These are phyloP conservation scores for Aristolochia contorta DNA, from an alignment of 164 flowering plant genomes.

Conservation along the genomic window DNA sequence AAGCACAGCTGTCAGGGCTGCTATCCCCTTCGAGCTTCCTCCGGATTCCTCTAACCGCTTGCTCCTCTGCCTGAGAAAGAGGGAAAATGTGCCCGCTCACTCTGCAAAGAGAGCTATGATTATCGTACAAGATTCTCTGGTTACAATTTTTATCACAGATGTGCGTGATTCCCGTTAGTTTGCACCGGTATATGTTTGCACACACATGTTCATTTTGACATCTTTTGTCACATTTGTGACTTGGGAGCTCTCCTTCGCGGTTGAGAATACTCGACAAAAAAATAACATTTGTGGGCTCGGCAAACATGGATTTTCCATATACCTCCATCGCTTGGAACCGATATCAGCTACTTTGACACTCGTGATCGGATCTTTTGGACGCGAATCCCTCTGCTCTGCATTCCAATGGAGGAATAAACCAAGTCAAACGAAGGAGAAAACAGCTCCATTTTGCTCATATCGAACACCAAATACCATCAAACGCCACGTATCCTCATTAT, in stretches of 20 bases:
- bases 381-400: conserved; percentile 30
- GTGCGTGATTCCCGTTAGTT: conserved; percentile 85
- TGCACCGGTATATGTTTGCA: conserved; percentile 93
- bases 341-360: conserved; percentile 6
- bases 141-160: conserved; percentile 99
- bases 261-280: conserved; percentile 84
- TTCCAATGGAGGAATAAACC: conserved; percentile 20
- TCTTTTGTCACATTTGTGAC: conserved; percentile 89
- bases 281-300: conserved; percentile 72
- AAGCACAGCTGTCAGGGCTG: conserved; percentile 50
- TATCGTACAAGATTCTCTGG: conserved; percentile 93
- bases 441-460: neutral
- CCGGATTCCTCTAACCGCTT: conserved; percentile 83
- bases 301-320: conserved; percentile 55
- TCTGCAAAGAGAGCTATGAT: conserved; percentile 89
- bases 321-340: conserved; percentile 53
- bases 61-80: conserved; percentile 65
- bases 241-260: conserved; percentile 49
- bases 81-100: conserved; percentile 83
- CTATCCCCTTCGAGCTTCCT: conserved; percentile 80
- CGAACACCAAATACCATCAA: too few species aligned
- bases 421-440: conserved; percentile 12
- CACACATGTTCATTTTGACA: conserved; percentile 86
- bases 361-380: conserved; percentile 9
- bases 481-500: too few species aligned